Evolutionary conservation across 2,329 filamentous ascomycete genomes (phyloP).

Genomic region (Monosporascus sp.): DNA sequence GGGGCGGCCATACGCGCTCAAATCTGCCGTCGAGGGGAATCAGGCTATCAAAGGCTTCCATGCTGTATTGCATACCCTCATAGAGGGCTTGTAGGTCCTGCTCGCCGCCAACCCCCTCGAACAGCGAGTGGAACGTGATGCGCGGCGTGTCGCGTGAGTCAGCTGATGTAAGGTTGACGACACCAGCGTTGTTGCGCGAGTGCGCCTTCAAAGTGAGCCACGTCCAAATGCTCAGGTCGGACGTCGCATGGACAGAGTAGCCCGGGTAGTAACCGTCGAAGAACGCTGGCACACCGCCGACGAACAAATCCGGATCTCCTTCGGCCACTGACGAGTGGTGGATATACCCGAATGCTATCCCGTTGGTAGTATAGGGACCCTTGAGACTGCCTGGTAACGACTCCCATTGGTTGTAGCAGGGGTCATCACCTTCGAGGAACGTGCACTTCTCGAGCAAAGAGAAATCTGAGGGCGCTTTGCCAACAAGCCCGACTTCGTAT

Average conservation of each 20-base stretch:
- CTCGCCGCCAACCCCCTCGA: constrained; percentile 6
- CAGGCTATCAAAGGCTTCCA: constrained; percentile 10
- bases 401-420: constrained; percentile 13
- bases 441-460: constrained; percentile 10
- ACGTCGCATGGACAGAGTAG: constrained; percentile 6
- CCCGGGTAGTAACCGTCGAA: constrained; percentile 13
- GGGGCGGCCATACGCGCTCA: constrained; percentile 11
- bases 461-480: constrained; percentile 9
- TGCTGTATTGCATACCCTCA: constrained; percentile 10
- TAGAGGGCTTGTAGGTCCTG: constrained; percentile 11
- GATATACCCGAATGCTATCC: constrained; percentile 11
- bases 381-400: constrained; percentile 1
- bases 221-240: constrained; percentile 8
- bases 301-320: constrained; percentile 10
- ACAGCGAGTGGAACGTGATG: constrained; percentile 13
- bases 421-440: constrained; percentile 9
- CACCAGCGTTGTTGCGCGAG: constrained; percentile 17
- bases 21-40: constrained; percentile 15
- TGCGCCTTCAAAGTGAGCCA: constrained; percentile 16
- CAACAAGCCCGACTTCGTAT: constrained; percentile 15
- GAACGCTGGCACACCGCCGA: constrained; percentile 10
- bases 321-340: constrained; percentile 7
- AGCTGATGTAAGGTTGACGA: constrained; percentile 12
- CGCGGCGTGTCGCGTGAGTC: constrained; percentile 14
- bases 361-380: constrained; percentile 13